These are phyloP conservation scores for Tephrocybe rancida DNA, from an alignment of 768 basidiomycete species.

Conservation along the genomic window DNA sequence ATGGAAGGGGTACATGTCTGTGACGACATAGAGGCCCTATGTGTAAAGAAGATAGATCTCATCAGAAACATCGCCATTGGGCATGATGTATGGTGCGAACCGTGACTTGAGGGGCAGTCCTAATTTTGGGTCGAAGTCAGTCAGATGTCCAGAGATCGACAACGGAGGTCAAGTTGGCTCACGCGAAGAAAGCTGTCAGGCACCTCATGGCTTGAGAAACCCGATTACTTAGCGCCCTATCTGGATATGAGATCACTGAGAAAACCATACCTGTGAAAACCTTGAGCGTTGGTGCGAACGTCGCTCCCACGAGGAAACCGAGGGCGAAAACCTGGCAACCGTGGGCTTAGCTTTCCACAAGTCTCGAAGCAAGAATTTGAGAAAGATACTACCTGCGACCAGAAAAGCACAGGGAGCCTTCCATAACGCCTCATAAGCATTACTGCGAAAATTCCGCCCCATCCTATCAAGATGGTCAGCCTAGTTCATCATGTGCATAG, in stretches of 20 bases:
- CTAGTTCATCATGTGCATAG: background rate
- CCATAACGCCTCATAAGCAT: constrained; percentile 66
- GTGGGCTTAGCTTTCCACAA: background rate
- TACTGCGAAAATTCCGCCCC: constrained; percentile 64
- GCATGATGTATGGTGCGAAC: constrained; percentile 31
- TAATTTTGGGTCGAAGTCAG: constrained; percentile 2
- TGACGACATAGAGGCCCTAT: constrained; percentile 61
- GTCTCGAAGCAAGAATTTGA: background rate
- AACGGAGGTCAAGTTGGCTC: constrained; percentile 9
- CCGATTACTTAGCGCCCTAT: background rate
- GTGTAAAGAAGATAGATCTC: background rate
- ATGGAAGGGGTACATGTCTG: constrained; percentile 71
- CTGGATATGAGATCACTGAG: background rate
- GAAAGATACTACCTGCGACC: constrained; percentile 60
- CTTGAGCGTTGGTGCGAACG: constrained; percentile 53
- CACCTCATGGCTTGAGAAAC: constrained; percentile 55
- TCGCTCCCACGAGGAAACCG: constrained; percentile 59
- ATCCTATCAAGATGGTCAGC: constrained; percentile 35
- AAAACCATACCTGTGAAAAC: constrained; percentile 47
- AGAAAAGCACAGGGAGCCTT: constrained; percentile 69
- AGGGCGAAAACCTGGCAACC: constrained; percentile 50
- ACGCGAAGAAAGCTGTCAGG: constrained; percentile 60
- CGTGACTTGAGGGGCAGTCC: constrained; percentile 53
- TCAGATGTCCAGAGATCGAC: background rate
- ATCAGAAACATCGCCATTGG: background rate